Evolutionary conservation across 2,329 filamentous ascomycete genomes (phyloP), one percentile per base, ranked within the genome.

Genomic region (Sporothrix mexicana): DNA sequence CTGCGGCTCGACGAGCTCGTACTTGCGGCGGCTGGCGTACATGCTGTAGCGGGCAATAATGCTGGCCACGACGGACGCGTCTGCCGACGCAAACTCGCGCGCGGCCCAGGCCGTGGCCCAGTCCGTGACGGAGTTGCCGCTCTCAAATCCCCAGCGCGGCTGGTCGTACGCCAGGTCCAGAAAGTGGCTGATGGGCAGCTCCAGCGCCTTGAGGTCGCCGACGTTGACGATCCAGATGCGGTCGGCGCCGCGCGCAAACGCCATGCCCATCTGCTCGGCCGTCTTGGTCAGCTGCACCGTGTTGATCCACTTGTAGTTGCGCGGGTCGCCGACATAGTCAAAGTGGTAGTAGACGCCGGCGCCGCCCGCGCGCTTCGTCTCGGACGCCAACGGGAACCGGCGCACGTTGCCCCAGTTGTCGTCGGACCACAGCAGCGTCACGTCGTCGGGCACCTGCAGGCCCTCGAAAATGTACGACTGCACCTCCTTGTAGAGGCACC

Each of bases 401-500:
- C 89, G 84, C 36, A 91, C 85, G 78, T 91, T 90, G 12, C 90
- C 90, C 84, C 85, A 91, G 80, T 92, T 92, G 80, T 93, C 91
- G 78, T 92, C 91, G 0, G 89, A 85, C 87, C 90, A 92, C 4
- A 92, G 83, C 30, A 93, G 82, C 1, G 89, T 92, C 41, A 93
- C 87, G 77, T 91, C 87, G 51, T 92, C 90, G 0, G 90, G 89
- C 1, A 84, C 82, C 71, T 88, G 82, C 78, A 93, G 84, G 1
- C 91, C 91, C 17, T 87, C 84, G 73, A 91, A 88, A 73, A 90
- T 88, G 78, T 93, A 93, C 7, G 87, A 87, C 80, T 91, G 90
- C 1, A 93, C 90, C 78, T 93, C 91, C 78, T 92, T 93, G 81
- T 93, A 93, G 74, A 93, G 81, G 76, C 90, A 92, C 90, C 91